These are phyloP conservation scores for Pestalotiopsis sp. DNA, from an alignment of 2,329 filamentous ascomycete species.

Conservation along the genomic window DNA sequence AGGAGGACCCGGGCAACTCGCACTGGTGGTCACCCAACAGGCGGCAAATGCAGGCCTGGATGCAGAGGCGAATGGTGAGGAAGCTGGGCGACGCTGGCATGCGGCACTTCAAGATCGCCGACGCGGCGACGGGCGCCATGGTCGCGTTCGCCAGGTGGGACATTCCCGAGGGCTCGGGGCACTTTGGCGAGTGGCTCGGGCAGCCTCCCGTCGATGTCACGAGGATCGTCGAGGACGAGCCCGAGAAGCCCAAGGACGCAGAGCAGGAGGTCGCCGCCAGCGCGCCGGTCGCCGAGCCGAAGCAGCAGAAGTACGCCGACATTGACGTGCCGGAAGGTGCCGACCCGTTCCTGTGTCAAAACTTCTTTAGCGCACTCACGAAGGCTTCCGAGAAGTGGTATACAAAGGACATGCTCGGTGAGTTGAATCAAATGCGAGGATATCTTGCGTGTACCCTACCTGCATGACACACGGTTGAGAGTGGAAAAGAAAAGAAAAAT, in stretches of 20 bases:
- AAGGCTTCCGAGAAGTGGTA: slow-evolving; percentile 30
- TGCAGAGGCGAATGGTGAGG: slow-evolving; percentile 26
- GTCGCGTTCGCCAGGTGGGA: slow-evolving; percentile 37
- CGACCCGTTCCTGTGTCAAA: slow-evolving; percentile 27
- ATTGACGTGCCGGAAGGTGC: slow-evolving; percentile 31
- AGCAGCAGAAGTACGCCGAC: slow-evolving; percentile 1
- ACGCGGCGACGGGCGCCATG: slow-evolving; percentile 27
- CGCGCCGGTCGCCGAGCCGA: slow-evolving; percentile 18
- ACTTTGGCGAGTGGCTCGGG: slow-evolving; percentile 24
- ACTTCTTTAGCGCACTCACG: slow-evolving; percentile 32
- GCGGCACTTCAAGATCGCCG: slow-evolving; percentile 35
- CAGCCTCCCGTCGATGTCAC: slow-evolving; percentile 17
- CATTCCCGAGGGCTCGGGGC: slow-evolving; percentile 28
- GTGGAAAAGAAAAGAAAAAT: too few species aligned
- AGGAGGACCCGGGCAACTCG: slow-evolving; percentile 23
- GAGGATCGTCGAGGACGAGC: slow-evolving; percentile 12
- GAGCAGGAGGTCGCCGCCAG: slow-evolving; percentile 13
- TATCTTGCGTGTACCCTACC: not conserved
- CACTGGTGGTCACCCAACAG: slow-evolving; percentile 32
- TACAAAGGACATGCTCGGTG: slow-evolving; percentile 36
- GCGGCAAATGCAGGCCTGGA: slow-evolving; percentile 30
- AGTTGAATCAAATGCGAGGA: slow-evolving; percentile 7
- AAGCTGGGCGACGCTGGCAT: slow-evolving; percentile 30
- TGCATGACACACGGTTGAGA: not conserved
- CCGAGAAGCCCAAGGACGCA: slow-evolving; percentile 14